Conservation (phyloP, 2,329 filamentous ascomycete species). For the Calonectria multiphialidica region DNA sequence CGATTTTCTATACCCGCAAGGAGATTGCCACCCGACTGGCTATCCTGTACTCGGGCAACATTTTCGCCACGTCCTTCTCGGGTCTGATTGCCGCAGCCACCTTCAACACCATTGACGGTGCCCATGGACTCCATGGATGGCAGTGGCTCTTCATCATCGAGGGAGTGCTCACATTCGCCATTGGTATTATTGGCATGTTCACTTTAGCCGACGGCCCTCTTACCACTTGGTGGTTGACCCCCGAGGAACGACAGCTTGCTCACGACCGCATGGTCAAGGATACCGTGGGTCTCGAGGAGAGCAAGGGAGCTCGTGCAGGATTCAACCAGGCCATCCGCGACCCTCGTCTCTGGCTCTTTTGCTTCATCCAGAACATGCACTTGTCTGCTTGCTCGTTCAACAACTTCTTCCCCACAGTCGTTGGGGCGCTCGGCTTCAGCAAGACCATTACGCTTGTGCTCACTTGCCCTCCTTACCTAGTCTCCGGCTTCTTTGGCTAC, state of each 20-base stretch:
- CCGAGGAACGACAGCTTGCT: conserved; percentile 55
- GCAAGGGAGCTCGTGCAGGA: conserved; percentile 51
- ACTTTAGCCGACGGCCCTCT: conserved; percentile 53
- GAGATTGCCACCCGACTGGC: conserved; percentile 55
- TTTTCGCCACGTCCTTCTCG: conserved; percentile 52
- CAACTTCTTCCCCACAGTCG: conserved; percentile 54
- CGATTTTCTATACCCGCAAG: conserved; percentile 66
- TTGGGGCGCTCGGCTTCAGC: conserved; percentile 57
- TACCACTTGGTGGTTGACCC: conserved; percentile 50
- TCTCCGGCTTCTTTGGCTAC: conserved; percentile 57
- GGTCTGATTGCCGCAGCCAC: conserved; percentile 59
- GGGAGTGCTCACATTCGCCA: conserved; percentile 42
- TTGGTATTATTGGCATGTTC: conserved; percentile 48
- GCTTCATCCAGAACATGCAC: conserved; percentile 46
- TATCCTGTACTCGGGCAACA: conserved; percentile 56
- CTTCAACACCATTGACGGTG: conserved; percentile 48
- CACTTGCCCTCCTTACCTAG: conserved; percentile 58
- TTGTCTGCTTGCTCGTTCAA: conserved; percentile 42
- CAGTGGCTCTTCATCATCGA: conserved; percentile 51
- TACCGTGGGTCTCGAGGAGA: conserved; percentile 46
- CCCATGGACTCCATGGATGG: conserved; percentile 44
- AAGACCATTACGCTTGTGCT: conserved; percentile 62
- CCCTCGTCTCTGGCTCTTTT: conserved; percentile 44
- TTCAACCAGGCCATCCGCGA: conserved; percentile 41
- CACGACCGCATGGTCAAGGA: conserved; percentile 52